These are phyloP conservation scores for Curvularia hawaiiensis DNA, from an alignment of 2,329 filamentous ascomycete species.

Conservation along the genomic window DNA sequence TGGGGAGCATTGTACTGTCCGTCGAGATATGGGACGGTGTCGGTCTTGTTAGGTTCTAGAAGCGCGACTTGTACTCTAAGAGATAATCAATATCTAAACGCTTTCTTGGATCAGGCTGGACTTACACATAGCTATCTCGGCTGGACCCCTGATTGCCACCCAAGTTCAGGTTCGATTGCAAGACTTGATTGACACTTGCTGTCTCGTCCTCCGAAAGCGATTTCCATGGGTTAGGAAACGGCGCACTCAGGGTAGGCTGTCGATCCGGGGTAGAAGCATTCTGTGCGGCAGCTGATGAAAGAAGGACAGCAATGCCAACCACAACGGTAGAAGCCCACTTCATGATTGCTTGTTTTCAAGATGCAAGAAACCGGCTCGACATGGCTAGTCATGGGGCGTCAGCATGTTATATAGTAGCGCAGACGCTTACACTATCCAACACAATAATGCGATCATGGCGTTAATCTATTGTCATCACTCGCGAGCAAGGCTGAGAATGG, in stretches of 20 bases:
- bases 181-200: slow-evolving; percentile 14
- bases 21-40: slow-evolving; percentile 24
- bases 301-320: slow-evolving; percentile 9
- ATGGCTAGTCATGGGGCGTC: background rate
- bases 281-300: slow-evolving; percentile 9
- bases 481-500: slow-evolving; percentile 6
- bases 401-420: slow-evolving; percentile 7
- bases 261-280: slow-evolving; percentile 3
- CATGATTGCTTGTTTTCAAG: background rate
- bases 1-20: slow-evolving; percentile 15
- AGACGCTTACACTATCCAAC: background rate
- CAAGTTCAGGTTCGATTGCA: slow-evolving; percentile 15
- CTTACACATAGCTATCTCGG: slow-evolving; percentile 22
- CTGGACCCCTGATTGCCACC: slow-evolving; percentile 18
- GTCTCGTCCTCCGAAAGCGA: slow-evolving; percentile 18
- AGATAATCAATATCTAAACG: slow-evolving; percentile 1
- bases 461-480: slow-evolving; percentile 1
- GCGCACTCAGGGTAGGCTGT: slow-evolving; percentile 17
- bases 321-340: slow-evolving; percentile 8
- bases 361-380: background rate
- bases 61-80: slow-evolving; percentile 16
- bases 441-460: background rate
- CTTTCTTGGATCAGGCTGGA: background rate
- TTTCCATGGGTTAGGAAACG: slow-evolving; percentile 20
- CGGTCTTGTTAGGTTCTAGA: slow-evolving; percentile 30